These are phyloP conservation scores for Kwoniella shivajii DNA, from an alignment of 1,284 basidiomycete species.

Conservation along the genomic window DNA sequence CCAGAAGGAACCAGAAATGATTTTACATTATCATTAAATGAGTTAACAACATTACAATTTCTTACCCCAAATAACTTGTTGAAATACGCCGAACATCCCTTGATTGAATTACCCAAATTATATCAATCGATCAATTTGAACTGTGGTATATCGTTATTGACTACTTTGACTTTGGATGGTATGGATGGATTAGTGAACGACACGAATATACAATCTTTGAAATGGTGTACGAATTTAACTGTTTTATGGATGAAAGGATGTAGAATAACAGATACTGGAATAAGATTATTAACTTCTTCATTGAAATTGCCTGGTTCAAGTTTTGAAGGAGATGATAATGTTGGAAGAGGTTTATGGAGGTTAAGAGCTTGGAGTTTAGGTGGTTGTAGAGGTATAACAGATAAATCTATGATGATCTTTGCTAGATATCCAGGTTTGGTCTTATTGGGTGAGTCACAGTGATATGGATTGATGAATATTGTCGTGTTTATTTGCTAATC, in stretches of 20 bases:
- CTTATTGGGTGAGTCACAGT: constrained; percentile 41
- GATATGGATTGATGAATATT: too few species aligned
- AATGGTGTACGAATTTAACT: constrained; percentile 39
- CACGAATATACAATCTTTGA: constrained; percentile 26
- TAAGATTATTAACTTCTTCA: constrained; percentile 32
- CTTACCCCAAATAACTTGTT: constrained; percentile 21
- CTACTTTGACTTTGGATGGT: constrained; percentile 38
- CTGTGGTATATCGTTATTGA: constrained; percentile 27
- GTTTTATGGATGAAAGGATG: constrained; percentile 39
- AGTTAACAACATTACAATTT: constrained; percentile 16
- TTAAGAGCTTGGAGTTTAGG: constrained; percentile 15
- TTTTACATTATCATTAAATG: constrained; percentile 32
- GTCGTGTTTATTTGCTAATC: not conserved
- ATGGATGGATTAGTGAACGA: constrained; percentile 32
- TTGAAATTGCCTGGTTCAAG: constrained; percentile 26
- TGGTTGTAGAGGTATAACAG: constrained; percentile 25
- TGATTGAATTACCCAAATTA: constrained; percentile 32
- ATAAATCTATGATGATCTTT: constrained; percentile 34
- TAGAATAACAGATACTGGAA: constrained; percentile 35
- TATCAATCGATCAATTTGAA: constrained; percentile 14
- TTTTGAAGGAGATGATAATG: constrained; percentile 66
- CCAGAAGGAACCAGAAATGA: constrained; percentile 16
- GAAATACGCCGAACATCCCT: constrained; percentile 31
- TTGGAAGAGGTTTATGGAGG: constrained; percentile 36
- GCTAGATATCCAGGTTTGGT: constrained; percentile 44